Conservation (phyloP, 768 basidiomycete genomes). For the Saitozyma podzolica region DNA sequence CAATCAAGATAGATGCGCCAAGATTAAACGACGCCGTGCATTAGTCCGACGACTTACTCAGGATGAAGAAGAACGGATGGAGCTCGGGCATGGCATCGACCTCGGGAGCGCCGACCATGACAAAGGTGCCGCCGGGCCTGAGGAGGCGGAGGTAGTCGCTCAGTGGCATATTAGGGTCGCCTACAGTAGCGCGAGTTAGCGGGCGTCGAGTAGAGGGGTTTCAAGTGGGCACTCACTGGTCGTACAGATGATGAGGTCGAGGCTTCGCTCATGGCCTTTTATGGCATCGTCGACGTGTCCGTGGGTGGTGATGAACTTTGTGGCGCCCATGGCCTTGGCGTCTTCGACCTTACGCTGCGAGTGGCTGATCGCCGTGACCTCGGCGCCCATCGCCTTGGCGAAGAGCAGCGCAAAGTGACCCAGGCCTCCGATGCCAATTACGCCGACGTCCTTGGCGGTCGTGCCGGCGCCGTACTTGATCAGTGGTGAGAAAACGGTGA, state of each 20-base stretch:
- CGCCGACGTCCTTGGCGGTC: conserved; percentile 47
- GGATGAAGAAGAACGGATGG: background rate
- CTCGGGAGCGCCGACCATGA: conserved; percentile 1
- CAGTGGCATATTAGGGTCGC: background rate
- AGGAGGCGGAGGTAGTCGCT: background rate
- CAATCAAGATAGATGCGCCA: too few relatives aligned
- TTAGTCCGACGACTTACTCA: background rate
- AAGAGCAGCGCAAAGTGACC: conserved; percentile 52
- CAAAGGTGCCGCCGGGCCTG: background rate
- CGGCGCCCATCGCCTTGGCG: conserved; percentile 62
- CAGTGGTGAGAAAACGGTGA: conserved; percentile 46
- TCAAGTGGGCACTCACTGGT: conserved; percentile 57
- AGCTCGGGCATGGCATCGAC: background rate
- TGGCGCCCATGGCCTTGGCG: conserved; percentile 63
- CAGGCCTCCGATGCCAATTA: conserved; percentile 44
- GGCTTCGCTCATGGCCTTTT: conserved; percentile 44
- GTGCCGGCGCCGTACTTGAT: conserved; percentile 41
- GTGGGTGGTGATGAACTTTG: conserved; percentile 59
- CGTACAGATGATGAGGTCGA: conserved; percentile 55
- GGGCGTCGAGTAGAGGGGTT: too few relatives aligned
- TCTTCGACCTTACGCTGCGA: conserved; percentile 61
- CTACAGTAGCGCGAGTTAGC: conserved; percentile 55
- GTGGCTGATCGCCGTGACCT: conserved; percentile 65
- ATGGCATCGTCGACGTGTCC: conserved; percentile 44
- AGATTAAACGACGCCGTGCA: too few relatives aligned